Evolutionary conservation across 129 eudicot genomes (phyloP).

Genomic region (Pulicaria dysenterica): DNA sequence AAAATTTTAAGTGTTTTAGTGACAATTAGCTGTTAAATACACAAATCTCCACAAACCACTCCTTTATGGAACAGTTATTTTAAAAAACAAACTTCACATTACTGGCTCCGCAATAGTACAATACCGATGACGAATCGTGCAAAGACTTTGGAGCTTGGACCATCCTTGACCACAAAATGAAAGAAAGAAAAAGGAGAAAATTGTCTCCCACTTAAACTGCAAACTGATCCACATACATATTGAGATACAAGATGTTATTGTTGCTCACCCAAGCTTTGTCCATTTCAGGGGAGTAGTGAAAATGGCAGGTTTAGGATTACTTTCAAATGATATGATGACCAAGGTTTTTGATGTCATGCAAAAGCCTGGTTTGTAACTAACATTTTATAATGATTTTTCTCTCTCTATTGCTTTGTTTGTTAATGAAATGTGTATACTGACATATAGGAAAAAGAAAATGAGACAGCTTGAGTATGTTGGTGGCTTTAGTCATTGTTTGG

Average conservation of each 20-base stretch:
- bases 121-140: not conserved
- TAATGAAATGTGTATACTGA: not conserved
- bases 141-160: not conserved
- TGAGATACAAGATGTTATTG: not conserved
- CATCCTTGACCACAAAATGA: not conserved
- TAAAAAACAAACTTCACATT: not conserved
- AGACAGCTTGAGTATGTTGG: not conserved
- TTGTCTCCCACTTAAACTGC: not conserved
- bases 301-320: not conserved
- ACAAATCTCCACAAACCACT: not conserved
- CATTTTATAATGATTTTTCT: too few species aligned
- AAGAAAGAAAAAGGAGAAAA: too few species aligned
- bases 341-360: too few species aligned
- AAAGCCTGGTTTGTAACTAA: too few species aligned
- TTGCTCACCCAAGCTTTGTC: not conserved
- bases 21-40: not conserved
- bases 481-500: not conserved
- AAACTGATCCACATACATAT: not conserved
- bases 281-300: not conserved
- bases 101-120: too few species aligned
- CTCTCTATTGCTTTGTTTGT: too few species aligned
- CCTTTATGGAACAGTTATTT: not conserved
- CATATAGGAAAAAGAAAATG: not conserved
- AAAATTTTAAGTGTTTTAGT: not conserved
- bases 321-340: too few species aligned